Conservation (phyloP, 352 stramenopile species). For the Aphanomyces invadans region DNA sequence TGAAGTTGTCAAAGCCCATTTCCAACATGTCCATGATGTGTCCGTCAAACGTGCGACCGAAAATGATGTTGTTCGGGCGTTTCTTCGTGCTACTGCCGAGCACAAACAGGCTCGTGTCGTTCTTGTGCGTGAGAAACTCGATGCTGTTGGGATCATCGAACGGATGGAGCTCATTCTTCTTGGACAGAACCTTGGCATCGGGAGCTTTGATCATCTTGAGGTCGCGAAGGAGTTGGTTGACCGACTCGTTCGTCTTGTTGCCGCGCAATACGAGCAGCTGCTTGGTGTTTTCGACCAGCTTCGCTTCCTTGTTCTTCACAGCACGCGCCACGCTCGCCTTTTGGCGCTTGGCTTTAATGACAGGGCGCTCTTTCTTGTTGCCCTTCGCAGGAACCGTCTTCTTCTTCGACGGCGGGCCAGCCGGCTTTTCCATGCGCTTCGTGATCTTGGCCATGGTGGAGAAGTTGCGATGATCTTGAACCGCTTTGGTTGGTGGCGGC, state of each 20-base stretch:
- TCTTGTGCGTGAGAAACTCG: constrained; percentile 95
- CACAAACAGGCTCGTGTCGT: constrained; percentile 95
- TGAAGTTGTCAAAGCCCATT: constrained; percentile 93
- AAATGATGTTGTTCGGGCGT: constrained; percentile 95
- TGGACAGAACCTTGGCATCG: constrained; percentile 82
- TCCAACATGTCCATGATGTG: constrained; percentile 98
- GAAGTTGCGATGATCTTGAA: constrained; percentile 6
- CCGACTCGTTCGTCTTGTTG: constrained; percentile 83
- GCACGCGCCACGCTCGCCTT: constrained; percentile 74
- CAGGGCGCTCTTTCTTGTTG: constrained; percentile 53
- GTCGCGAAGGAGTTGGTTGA: constrained; percentile 76
- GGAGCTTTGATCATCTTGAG: constrained; percentile 84
- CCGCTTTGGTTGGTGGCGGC: constrained; percentile 10
- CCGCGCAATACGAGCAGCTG: constrained; percentile 80
- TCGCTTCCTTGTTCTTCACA: constrained; percentile 85
- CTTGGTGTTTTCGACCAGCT: constrained; percentile 90
- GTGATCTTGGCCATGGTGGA: constrained; percentile 9
- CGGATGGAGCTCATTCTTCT: constrained; percentile 91
- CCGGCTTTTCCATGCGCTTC: constrained; percentile 9
- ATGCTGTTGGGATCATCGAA: constrained; percentile 91
- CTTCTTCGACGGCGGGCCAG: constrained; percentile 10
- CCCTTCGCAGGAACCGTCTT: constrained; percentile 29
- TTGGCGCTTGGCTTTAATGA: constrained; percentile 68
- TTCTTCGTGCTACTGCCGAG: constrained; percentile 98
- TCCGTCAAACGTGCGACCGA: constrained; percentile 97